A percentile compares a stretch with the other conserved stretches of the same genome.
Conservation (phyloP, 106 monocot genomes). For the Dactylorhiza incarnata region DNA sequence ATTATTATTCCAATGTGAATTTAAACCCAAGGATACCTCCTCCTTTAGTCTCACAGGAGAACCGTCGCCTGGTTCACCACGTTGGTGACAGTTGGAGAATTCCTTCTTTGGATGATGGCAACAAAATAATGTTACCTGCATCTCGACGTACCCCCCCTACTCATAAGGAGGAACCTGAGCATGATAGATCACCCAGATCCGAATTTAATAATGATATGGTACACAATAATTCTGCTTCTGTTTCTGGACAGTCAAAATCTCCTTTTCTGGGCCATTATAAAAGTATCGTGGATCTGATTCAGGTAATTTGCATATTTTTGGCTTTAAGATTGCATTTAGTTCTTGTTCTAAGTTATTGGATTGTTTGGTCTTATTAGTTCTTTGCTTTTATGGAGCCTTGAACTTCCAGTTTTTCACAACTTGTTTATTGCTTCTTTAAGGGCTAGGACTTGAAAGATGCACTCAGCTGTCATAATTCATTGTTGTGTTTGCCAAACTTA, state of each 20-base stretch:
- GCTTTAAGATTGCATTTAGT: background rate
- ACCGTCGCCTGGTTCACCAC: constrained; percentile 36
- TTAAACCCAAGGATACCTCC: constrained; percentile 92
- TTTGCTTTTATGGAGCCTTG: background rate
- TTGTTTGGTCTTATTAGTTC: background rate
- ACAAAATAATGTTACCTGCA: constrained; percentile 21
- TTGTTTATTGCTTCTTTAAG: background rate
- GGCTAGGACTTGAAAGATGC: background rate
- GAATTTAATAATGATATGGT: constrained; percentile 12
- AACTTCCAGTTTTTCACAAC: background rate
- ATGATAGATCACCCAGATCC: constrained; percentile 48
- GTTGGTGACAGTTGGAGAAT: constrained; percentile 35
- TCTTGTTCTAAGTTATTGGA: background rate
- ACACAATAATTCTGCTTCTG: constrained; percentile 15
- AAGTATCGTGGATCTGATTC: constrained; percentile 51
- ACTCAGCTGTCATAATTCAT: background rate
- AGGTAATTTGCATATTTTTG: constrained; percentile 26
- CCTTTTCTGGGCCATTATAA: constrained; percentile 35
- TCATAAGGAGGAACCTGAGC: constrained; percentile 77
- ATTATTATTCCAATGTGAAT: constrained; percentile 77
- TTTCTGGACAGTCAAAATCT: constrained; percentile 17
- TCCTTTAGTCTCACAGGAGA: constrained; percentile 61
- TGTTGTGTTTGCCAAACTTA: background rate
- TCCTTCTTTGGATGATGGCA: constrained; percentile 43
- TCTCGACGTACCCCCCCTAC: constrained; percentile 45